Percentiles rank a stretch among this genome's conserved stretches.
Conservation (phyloP, 2,329 filamentous ascomycete genomes). For the Pyrenophora teres region DNA sequence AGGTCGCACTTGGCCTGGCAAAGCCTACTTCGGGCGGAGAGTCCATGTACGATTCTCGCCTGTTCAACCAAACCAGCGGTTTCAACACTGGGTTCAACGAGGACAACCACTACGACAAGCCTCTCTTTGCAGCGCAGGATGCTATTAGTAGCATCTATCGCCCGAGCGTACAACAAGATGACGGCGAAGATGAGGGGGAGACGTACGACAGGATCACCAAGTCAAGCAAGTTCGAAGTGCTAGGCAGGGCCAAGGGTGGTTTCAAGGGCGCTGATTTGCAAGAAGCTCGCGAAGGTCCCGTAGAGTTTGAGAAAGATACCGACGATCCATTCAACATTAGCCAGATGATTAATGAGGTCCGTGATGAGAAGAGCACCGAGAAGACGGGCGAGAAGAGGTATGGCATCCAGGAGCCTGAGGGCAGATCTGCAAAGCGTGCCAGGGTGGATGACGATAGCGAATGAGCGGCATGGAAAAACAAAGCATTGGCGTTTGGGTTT, state of each 20-base stretch:
- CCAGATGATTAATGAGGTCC: constrained; percentile 83
- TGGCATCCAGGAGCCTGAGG: constrained; percentile 69
- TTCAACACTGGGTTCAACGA: constrained; percentile 95
- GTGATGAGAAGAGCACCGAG: constrained; percentile 59
- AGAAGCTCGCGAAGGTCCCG: constrained; percentile 85
- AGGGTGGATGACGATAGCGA: constrained; percentile 73
- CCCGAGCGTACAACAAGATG: constrained; percentile 71
- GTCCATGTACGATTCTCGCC: constrained; percentile 92
- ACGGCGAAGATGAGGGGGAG: constrained; percentile 79
- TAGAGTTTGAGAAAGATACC: constrained; percentile 92
- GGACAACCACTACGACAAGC: constrained; percentile 96
- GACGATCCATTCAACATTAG: constrained; percentile 93
- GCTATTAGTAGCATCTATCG: constrained; percentile 94
- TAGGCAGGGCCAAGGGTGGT: constrained; percentile 80
- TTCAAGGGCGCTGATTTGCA: constrained; percentile 86
- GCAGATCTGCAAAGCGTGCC: constrained; percentile 67
- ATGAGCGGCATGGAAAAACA: constrained; percentile 13
- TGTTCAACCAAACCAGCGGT: constrained; percentile 93
- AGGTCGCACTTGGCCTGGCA: constrained; percentile 89
- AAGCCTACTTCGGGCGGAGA: constrained; percentile 93
- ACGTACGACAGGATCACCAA: constrained; percentile 87
- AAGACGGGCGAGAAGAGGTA: constrained; percentile 71
- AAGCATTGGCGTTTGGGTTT: constrained; percentile 10
- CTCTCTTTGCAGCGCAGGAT: constrained; percentile 92
- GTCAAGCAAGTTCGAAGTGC: constrained; percentile 81